Evolutionary conservation across 805 yeast genomes (phyloP), one percentile per base, ranked within the genome.

Genomic region (Saturnispora galanensis): DNA sequence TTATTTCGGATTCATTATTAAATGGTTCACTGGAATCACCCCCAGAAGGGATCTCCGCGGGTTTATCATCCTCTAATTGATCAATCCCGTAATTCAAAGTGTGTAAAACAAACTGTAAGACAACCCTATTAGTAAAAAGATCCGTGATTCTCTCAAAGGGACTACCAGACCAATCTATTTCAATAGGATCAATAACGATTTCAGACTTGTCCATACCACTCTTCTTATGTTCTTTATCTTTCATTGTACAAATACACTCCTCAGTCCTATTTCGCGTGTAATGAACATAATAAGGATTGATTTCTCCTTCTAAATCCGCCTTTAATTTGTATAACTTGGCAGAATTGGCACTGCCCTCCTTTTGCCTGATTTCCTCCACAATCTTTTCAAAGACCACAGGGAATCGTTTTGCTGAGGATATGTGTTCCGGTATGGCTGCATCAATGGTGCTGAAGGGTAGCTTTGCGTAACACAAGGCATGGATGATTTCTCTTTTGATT

Each of bases 251-350:
- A 45, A 84, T 81, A 6, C 95, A 90, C 48, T 87, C 96, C 45
- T 87, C 96, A 44, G 90, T 74, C 43, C 78, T 79, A 52, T 87
- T 87, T 0, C 90, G 66, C 0, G 83, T 68, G 53, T 82, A 83
- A 53, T 87, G 88, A 47, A 84, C 70, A 57, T 81, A 90, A 56
- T 77, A 89, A 0, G 97, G 95, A 58, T 90, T 93, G 36, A 89
- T 74, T 26, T 71, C 65, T 1, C 65, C 67, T 45, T 64, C 69
- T 28, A 65, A 64, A 41, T 77, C 71, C 3, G 73, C 70, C 55
- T 84, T 87, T 48, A 93, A 68, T 26, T 77, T 67, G 60, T 84
- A 90, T 21, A 74, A 58, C 2, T 57, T 95, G 10, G 35, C 21
- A 7, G 32, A 26, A 9, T 48, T 44, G 2, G 38, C 21, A 1